These are phyloP conservation scores for Oldenlandia corymbosa DNA, from an alignment of 257 asterid species.

Conservation along the genomic window DNA sequence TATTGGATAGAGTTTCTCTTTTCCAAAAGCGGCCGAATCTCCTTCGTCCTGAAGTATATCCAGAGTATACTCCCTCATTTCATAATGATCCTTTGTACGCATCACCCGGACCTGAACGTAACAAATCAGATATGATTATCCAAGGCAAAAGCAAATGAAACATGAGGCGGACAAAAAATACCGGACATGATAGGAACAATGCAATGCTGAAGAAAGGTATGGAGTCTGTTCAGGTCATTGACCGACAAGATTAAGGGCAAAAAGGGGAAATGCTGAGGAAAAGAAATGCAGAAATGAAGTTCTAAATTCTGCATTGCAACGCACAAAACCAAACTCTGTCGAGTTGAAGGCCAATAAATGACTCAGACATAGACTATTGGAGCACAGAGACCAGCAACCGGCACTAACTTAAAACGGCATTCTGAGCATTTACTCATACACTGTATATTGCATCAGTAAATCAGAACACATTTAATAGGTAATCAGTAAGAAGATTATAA, in stretches of 20 bases:
- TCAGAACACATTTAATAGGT: too few species aligned
- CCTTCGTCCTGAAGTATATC: slow-evolving; percentile 63
- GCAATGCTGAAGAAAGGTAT: slow-evolving; percentile 1
- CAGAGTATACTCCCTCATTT: slow-evolving; percentile 79
- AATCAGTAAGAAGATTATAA: too few species aligned
- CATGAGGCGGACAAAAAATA: not conserved
- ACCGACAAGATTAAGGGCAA: not conserved
- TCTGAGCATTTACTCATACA: not conserved
- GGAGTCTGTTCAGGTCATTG: not conserved
- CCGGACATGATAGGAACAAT: not conserved
- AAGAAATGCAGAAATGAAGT: not conserved
- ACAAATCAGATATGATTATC: slow-evolving; percentile 21
- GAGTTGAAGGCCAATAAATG: not conserved
- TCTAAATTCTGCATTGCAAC: not conserved
- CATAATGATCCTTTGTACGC: slow-evolving; percentile 69
- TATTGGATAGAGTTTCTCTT: slow-evolving; percentile 89
- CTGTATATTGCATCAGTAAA: too few species aligned
- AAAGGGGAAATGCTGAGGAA: slow-evolving; percentile 1
- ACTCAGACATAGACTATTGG: not conserved
- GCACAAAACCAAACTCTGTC: not conserved
- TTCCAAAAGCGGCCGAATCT: slow-evolving; percentile 48
- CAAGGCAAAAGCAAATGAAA: slow-evolving; percentile 1
- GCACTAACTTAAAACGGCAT: not conserved
- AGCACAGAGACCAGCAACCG: not conserved
- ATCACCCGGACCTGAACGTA: slow-evolving; percentile 58